Conservation (phyloP, 2,329 filamentous ascomycete species). For the Paradendryphiella salina region DNA sequence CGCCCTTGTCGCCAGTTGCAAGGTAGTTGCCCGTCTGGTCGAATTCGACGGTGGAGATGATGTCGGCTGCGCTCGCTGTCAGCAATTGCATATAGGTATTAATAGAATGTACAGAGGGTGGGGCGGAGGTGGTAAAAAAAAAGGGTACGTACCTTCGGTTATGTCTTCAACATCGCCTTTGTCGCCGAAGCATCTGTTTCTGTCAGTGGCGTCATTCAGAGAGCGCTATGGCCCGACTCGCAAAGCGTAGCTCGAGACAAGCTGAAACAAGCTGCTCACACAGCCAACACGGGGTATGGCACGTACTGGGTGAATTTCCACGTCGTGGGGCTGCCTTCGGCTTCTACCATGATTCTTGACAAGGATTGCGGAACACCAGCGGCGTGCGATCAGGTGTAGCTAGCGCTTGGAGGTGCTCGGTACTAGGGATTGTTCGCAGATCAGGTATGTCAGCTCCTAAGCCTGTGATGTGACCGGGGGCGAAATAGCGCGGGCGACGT, state of each 20-base stretch:
- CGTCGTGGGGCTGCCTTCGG: conserved; percentile 89
- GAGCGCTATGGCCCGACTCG: not conserved
- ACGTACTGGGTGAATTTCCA: conserved; percentile 99
- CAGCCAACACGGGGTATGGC: not conserved
- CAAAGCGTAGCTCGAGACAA: not conserved
- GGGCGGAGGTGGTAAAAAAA: conserved; percentile 1
- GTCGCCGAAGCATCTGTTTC: conserved; percentile 92
- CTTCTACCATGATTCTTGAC: conserved; percentile 83
- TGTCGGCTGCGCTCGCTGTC: conserved; percentile 65
- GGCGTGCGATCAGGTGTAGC: conserved; percentile 18
- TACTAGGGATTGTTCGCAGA: not conserved
- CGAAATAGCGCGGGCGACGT: conserved; percentile 36
- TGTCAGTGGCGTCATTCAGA: conserved; percentile 26
- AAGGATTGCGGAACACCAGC: conserved; percentile 13
- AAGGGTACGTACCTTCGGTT: conserved; percentile 73
- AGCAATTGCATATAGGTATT: conserved; percentile 17
- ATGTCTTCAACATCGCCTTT: conserved; percentile 99
- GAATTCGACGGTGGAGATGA: conserved; percentile 89
- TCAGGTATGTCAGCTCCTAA: conserved; percentile 15
- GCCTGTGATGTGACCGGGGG: conserved; percentile 19
- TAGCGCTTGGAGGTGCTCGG: conserved; percentile 15
- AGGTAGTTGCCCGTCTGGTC: conserved; percentile 89
- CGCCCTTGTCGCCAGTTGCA: conserved; percentile 87
- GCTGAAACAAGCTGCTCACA: not conserved
- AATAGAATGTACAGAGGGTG: conserved; percentile 1